These are phyloP conservation scores for Cryptosporidium andersoni DNA, from an alignment of 169 alveolate genomes.

Conservation along the genomic window DNA sequence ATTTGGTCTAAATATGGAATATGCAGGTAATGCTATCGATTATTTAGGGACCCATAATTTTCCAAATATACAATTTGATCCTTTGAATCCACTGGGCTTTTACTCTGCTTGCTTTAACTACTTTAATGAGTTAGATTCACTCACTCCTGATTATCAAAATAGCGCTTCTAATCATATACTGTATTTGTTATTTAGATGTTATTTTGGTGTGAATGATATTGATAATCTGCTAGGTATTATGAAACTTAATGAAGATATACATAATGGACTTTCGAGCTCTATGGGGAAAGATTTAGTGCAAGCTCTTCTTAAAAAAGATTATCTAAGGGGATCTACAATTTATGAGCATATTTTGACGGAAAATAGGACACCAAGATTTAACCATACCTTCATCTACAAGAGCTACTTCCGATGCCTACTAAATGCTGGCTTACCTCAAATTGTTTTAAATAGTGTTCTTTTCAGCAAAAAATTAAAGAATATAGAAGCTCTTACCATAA, in stretches of 20 bases:
- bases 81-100: constrained; percentile 44
- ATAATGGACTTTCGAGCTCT: background rate
- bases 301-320: constrained; percentile 36
- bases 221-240: constrained; percentile 53
- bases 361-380: background rate
- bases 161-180: constrained; percentile 28
- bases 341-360: constrained; percentile 39
- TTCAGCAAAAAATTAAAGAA: background rate
- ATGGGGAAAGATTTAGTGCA: constrained; percentile 38
- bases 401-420: constrained; percentile 41
- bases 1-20: constrained; percentile 27
- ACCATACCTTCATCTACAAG: constrained; percentile 2
- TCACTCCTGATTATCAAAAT: constrained; percentile 23
- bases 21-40: constrained; percentile 58
- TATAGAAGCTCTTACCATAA: background rate
- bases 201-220: constrained; percentile 46
- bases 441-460: constrained; percentile 18
- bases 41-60: constrained; percentile 56
- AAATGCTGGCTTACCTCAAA: constrained; percentile 54
- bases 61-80: constrained; percentile 48
- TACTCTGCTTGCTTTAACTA: constrained; percentile 9
- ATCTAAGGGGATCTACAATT: constrained; percentile 27
- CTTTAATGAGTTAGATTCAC: constrained; percentile 10
- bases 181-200: constrained; percentile 55
- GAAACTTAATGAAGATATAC: constrained; percentile 50